phyloP scores from a whole-genome alignment of 2,329 filamentous ascomycete species.

The Fusarium sp. region DNA sequence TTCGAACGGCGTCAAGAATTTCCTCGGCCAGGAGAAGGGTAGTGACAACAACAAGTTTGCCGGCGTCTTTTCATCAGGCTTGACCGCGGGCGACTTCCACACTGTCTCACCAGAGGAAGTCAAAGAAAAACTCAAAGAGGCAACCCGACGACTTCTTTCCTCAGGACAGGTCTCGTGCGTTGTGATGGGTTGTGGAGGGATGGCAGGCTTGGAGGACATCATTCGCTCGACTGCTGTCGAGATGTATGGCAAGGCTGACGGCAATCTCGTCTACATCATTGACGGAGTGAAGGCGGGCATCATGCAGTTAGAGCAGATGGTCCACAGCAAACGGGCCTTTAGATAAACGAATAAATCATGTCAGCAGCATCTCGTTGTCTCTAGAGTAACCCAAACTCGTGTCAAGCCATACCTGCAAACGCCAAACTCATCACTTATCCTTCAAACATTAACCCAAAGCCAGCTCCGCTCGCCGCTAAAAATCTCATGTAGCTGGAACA shows the following conservation, averaged over 20 bases:
- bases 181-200: constrained; percentile 90
- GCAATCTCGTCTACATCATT: constrained; percentile 75
- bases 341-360: constrained; percentile 26
- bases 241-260: constrained; percentile 73
- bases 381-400: background rate
- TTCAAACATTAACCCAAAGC: constrained; percentile 4
- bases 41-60: constrained; percentile 71
- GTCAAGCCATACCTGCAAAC: constrained; percentile 17
- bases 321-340: constrained; percentile 62
- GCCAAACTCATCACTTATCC: constrained; percentile 12
- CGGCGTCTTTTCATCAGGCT: constrained; percentile 85
- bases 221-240: constrained; percentile 80
- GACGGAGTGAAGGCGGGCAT: constrained; percentile 85
- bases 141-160: constrained; percentile 76
- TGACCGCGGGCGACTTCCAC: constrained; percentile 87
- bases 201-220: constrained; percentile 86
- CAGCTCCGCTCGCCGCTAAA: too few relatives aligned
- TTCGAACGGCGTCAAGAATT: constrained; percentile 72
- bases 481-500: too few relatives aligned
- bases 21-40: constrained; percentile 68
- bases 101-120: constrained; percentile 77
- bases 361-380: constrained; percentile 14
- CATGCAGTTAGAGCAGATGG: constrained; percentile 71
- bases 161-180: constrained; percentile 75
- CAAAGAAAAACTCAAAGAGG: constrained; percentile 75